A percentile compares a stretch with the other conserved stretches of the same genome.
These are phyloP conservation scores for Biscogniauxia marginata DNA, from an alignment of 2,329 filamentous ascomycete genomes.

Conservation along the genomic window DNA sequence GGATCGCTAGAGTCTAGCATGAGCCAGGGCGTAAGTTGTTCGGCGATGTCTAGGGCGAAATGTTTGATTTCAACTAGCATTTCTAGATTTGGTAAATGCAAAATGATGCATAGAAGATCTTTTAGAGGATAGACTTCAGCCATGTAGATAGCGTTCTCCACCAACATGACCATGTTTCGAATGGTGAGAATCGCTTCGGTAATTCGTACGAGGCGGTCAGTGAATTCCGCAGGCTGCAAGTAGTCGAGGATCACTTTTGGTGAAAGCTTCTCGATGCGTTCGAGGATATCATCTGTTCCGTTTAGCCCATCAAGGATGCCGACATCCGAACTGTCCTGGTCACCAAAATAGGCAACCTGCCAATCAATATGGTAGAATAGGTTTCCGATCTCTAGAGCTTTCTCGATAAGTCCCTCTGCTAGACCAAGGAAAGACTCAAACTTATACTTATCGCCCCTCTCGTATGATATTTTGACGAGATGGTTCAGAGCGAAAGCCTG, in stretches of 20 bases:
- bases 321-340: constrained; percentile 53
- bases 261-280: constrained; percentile 65
- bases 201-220: constrained; percentile 70
- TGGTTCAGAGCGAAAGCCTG: constrained; percentile 93
- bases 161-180: constrained; percentile 92
- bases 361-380: constrained; percentile 83
- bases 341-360: constrained; percentile 67
- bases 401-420: constrained; percentile 83
- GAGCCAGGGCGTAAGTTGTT: constrained; percentile 84
- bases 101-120: constrained; percentile 78
- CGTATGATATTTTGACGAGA: constrained; percentile 90
- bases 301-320: constrained; percentile 54
- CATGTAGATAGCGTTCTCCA: constrained; percentile 83
- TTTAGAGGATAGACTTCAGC: constrained; percentile 72
- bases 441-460: constrained; percentile 91
- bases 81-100: constrained; percentile 73
- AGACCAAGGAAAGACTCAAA: constrained; percentile 90
- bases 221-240: constrained; percentile 69
- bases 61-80: constrained; percentile 82
- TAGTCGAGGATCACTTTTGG: constrained; percentile 63
- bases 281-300: constrained; percentile 70
- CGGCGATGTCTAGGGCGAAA: constrained; percentile 85
- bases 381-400: constrained; percentile 73
- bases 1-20: constrained; percentile 69
- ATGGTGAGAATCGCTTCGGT: constrained; percentile 86